These are phyloP conservation scores for Claviceps maximensis DNA, from an alignment of 2,329 filamentous ascomycete species.

Conservation along the genomic window DNA sequence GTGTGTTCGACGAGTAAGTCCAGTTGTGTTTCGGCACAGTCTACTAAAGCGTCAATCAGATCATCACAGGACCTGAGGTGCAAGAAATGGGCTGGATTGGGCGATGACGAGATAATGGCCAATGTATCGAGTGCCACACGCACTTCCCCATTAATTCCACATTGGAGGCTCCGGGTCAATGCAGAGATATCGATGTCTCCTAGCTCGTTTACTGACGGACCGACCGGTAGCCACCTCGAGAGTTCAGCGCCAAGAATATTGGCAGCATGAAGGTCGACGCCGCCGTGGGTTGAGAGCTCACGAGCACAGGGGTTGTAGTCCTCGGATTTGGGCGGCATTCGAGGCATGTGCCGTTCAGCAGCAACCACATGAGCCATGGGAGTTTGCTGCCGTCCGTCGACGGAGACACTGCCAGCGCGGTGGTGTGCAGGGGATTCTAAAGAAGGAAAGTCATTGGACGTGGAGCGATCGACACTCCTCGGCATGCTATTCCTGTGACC, in stretches of 20 bases:
- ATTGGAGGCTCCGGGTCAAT: slow-evolving; percentile 78
- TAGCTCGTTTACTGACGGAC: slow-evolving; percentile 63
- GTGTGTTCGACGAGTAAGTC: slow-evolving; percentile 76
- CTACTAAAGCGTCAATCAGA: slow-evolving; percentile 72
- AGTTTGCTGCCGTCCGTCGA: slow-evolving; percentile 18
- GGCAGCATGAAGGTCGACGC: slow-evolving; percentile 54
- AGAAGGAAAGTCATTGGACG: slow-evolving; percentile 25
- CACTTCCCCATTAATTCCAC: slow-evolving; percentile 81
- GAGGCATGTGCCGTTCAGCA: slow-evolving; percentile 21
- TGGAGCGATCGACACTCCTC: slow-evolving; percentile 30
- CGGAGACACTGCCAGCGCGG: slow-evolving; percentile 27
- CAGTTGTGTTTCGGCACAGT: slow-evolving; percentile 81
- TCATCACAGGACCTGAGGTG: slow-evolving; percentile 70
- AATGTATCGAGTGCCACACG: slow-evolving; percentile 78
- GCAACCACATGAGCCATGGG: slow-evolving; percentile 8
- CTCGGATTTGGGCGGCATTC: slow-evolving; percentile 32
- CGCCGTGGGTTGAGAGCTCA: slow-evolving; percentile 50
- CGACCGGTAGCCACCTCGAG: slow-evolving; percentile 54
- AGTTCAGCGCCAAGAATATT: slow-evolving; percentile 54
- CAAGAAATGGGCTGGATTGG: slow-evolving; percentile 49
- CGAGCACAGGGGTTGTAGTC: slow-evolving; percentile 43
- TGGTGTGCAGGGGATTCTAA: slow-evolving; percentile 31
- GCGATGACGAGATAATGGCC: slow-evolving; percentile 50
- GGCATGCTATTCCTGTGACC: slow-evolving; percentile 34
- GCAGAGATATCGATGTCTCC: slow-evolving; percentile 85